Conservation (phyloP, 352 stramenopile genomes). For the Halophytophthora polymorphica region DNA sequence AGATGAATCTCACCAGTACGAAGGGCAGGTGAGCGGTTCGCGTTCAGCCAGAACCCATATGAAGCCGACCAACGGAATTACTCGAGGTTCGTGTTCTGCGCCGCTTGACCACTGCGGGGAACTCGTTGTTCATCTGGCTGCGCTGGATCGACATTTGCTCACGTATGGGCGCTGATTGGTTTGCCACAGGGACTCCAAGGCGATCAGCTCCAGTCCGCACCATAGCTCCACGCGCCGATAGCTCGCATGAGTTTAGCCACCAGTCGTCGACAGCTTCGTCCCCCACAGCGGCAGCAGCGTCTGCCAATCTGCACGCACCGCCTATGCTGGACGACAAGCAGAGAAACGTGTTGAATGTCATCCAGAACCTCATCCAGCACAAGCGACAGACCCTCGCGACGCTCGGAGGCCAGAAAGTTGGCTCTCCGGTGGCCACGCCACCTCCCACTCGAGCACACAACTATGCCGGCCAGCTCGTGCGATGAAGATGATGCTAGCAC, state of each 20-base stretch:
- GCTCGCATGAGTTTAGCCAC: too few relatives aligned
- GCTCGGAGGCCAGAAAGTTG: constrained; percentile 28
- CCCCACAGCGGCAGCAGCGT: constrained; percentile 2
- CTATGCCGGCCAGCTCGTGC: constrained; percentile 17
- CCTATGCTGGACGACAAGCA: constrained; percentile 50
- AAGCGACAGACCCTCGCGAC: constrained; percentile 68
- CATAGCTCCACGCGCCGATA: too few relatives aligned
- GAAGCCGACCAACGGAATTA: constrained; percentile 12
- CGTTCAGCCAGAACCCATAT: constrained; percentile 3
- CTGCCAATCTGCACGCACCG: constrained; percentile 2
- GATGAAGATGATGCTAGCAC: constrained; percentile 4
- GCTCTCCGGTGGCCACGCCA: constrained; percentile 1
- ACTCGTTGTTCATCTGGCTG: not conserved
- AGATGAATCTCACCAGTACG: constrained; percentile 2
- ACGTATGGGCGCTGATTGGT: too few relatives aligned
- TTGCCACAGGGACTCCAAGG: too few relatives aligned
- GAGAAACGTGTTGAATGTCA: constrained; percentile 62
- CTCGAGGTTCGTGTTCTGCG: constrained; percentile 9
- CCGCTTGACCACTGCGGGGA: not conserved
- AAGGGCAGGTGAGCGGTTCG: constrained; percentile 4
- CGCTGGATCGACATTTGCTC: too few relatives aligned
- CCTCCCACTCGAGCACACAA: constrained; percentile 18
- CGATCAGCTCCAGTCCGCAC: too few relatives aligned
- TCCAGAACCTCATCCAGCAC: constrained; percentile 79
- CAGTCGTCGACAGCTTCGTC: too few relatives aligned